Conservation (phyloP, 2,329 filamentous ascomycete species). For the Samsoniella hepiali region DNA sequence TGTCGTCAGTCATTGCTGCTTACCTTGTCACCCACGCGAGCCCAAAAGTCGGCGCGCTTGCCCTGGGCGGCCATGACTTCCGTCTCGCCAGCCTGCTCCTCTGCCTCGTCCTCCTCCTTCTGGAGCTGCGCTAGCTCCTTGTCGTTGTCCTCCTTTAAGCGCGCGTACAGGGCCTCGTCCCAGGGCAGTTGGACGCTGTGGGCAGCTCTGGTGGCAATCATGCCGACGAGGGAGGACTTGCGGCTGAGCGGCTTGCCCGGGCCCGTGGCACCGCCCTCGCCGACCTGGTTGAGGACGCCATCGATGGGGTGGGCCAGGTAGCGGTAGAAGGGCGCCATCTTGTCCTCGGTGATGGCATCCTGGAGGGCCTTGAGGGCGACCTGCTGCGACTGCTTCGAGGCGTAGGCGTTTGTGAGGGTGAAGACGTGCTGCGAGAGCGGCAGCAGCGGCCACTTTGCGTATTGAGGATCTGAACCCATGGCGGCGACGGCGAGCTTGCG, state of each 20-base stretch:
- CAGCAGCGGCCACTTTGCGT: constrained; percentile 79
- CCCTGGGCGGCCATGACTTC: constrained; percentile 90
- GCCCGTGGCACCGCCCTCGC: constrained; percentile 56
- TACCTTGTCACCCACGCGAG: constrained; percentile 94
- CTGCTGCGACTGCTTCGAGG: constrained; percentile 64
- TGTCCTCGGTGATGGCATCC: constrained; percentile 77
- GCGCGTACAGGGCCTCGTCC: constrained; percentile 85
- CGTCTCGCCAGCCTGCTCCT: constrained; percentile 93
- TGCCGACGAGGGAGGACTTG: constrained; percentile 68
- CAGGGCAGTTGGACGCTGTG: constrained; percentile 71
- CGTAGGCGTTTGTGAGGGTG: constrained; percentile 76
- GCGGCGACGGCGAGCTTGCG: constrained; percentile 36
- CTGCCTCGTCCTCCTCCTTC: constrained; percentile 89
- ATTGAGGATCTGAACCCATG: constrained; percentile 80
- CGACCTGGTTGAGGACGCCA: constrained; percentile 74
- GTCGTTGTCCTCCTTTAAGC: constrained; percentile 73
- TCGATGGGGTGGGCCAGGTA: constrained; percentile 79
- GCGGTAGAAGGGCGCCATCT: constrained; percentile 85
- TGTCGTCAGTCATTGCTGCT: constrained; percentile 19
- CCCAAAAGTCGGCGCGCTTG: constrained; percentile 95
- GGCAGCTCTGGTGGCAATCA: constrained; percentile 70
- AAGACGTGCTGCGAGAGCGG: constrained; percentile 83
- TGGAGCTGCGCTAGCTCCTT: constrained; percentile 72
- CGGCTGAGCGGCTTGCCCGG: constrained; percentile 59
- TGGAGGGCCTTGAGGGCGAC: constrained; percentile 69